A percentile compares a stretch with the other conserved stretches of the same genome.
Conservation (phyloP, 1,139 yeast species). For the Scheffersomyces titani region DNA sequence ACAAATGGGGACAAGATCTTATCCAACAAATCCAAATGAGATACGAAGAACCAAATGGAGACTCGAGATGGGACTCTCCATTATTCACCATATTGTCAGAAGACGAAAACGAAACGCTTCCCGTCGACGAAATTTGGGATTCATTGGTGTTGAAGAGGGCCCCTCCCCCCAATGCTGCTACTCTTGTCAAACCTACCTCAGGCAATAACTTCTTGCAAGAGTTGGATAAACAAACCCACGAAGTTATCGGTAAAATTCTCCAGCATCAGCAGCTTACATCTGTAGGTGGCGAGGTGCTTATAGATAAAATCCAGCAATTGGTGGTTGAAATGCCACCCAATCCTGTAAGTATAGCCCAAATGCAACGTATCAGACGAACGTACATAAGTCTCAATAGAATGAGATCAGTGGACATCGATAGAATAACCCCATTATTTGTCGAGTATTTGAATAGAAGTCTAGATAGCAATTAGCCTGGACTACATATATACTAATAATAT, state of each 20-base stretch:
- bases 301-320: conserved; percentile 37
- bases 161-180: conserved; percentile 76
- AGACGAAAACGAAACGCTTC: conserved; percentile 51
- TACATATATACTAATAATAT: neutral
- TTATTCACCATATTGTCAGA: conserved; percentile 68
- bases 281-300: conserved; percentile 51
- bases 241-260: conserved; percentile 57
- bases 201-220: conserved; percentile 77
- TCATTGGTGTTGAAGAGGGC: conserved; percentile 63
- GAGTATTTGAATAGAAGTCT: conserved; percentile 67
- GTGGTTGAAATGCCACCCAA: conserved; percentile 64
- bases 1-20: conserved; percentile 68
- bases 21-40: conserved; percentile 75
- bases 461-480: conserved; percentile 19
- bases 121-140: conserved; percentile 73
- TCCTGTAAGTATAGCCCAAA: conserved; percentile 68
- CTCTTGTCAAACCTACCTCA: conserved; percentile 69
- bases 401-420: conserved; percentile 64
- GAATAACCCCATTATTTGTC: conserved; percentile 72
- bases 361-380: conserved; percentile 82
- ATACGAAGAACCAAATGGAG: conserved; percentile 90
- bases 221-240: conserved; percentile 71
- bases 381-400: conserved; percentile 78
- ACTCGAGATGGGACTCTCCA: conserved; percentile 94
- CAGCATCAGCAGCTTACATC: conserved; percentile 62